Base-by-base conservation (phyloP, 192 early-diverging fungal species). In the Geosiphon pyriformis region DNA sequence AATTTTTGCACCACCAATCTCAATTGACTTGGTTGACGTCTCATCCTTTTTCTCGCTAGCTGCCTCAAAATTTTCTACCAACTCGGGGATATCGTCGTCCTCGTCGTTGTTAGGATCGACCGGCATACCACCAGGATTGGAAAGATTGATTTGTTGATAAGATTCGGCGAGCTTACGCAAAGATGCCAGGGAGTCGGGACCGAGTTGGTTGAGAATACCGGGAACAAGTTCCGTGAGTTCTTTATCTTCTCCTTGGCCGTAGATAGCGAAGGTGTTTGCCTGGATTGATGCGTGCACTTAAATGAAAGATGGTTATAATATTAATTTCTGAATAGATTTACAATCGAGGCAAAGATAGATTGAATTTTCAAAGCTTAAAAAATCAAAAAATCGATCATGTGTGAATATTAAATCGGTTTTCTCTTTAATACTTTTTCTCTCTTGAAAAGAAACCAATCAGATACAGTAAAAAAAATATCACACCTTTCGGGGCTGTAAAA, bases 261-360 rank as follows among this genome's bases (percentile, higher is more conserved):
- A 82, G 83, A 99, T 90, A 59, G 91, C 90, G 78, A 93, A 94
- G 75, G 95, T 98, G 90, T 96, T 99, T 59, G 92, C 89, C 74
- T 93, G 84, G 30, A 67, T 7, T 18, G 65, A 55, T 56, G 65
- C 65, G 27, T 69, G 68, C 23, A 70, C 69, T 72, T 31, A 31
- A 15, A 30, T 3, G 12, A 8, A 34, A 47, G 1, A 11, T 35
- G 23, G 12, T 30, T 31, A 22, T 31, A 2, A 26, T 2, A 32
- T 32, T 29, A 26, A 57, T 15, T 31, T 26, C 18, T 52, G 18
- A 25, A 63, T 30, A 7, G 18, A 27, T 52, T 49, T 46, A 48
- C 34, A 30, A 32, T 20, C 7, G 0, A n/a, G n/a, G n/a, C n/a
- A n/a, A n/a, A n/a, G n/a, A n/a, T n/a, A n/a, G n/a, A n/a, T n/a